Evolutionary conservation across 257 asterid species (phyloP).

Genomic region (Scutellaria baicalensis): DNA sequence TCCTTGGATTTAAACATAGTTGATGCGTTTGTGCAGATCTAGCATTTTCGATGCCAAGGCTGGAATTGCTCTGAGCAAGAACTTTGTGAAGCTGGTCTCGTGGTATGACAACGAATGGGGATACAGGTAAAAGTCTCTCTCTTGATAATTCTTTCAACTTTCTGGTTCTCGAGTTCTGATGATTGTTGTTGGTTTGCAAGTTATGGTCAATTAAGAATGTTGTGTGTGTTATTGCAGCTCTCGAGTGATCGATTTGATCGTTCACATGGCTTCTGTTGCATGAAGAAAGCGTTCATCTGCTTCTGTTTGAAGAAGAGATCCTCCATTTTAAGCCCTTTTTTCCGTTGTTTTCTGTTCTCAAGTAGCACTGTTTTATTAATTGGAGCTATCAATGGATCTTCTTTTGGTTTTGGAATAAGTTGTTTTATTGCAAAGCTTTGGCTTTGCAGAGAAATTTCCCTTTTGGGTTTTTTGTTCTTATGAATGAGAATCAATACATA

Average conservation of each 20-base stretch:
- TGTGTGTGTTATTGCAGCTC: constrained; percentile 35
- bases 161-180: not conserved
- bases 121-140: constrained; percentile 33
- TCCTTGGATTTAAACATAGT: not conserved
- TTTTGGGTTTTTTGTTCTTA: not conserved
- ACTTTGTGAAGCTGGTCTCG: constrained; percentile 52
- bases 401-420: not conserved
- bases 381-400: not conserved
- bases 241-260: constrained; percentile 60
- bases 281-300: not conserved
- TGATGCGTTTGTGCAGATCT: constrained; percentile 32
- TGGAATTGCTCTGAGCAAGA: constrained; percentile 67
- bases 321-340: not conserved
- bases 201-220: not conserved
- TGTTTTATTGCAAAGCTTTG: not conserved
- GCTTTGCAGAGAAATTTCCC: constrained; percentile 12
- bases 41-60: constrained; percentile 82
- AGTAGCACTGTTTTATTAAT: not conserved
- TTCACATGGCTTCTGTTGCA: constrained; percentile 55
- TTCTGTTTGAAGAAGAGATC: not conserved
- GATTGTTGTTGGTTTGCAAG: not conserved
- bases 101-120: constrained; percentile 88
- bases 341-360: no score
- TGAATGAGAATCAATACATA: not conserved
- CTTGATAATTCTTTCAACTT: not conserved